phyloP scores from a whole-genome alignment of 2,329 filamentous ascomycete genomes.

The Fonsecaea pedrosoi region DNA sequence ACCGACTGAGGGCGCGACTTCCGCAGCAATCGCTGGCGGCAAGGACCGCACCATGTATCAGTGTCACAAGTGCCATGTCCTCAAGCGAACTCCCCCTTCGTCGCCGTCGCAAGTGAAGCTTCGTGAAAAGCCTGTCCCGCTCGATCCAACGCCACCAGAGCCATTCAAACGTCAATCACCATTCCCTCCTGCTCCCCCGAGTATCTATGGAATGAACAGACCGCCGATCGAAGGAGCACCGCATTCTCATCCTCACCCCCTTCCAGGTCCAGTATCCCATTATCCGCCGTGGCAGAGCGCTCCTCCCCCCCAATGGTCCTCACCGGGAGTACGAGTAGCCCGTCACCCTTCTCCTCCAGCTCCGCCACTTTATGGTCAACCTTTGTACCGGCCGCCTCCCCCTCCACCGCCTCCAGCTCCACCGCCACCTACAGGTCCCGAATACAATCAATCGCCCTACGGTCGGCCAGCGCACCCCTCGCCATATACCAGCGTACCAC shows the following conservation, averaged over 20 bases:
- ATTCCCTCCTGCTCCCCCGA: constrained; percentile 45
- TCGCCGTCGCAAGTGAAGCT: constrained; percentile 39
- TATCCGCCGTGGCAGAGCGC: constrained; percentile 35
- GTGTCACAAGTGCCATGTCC: constrained; percentile 74
- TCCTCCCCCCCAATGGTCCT: constrained; percentile 41
- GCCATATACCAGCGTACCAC: constrained; percentile 20
- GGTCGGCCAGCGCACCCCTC: constrained; percentile 28
- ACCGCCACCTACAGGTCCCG: constrained; percentile 17
- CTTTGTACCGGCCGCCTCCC: constrained; percentile 25
- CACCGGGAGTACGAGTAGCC: constrained; percentile 57
- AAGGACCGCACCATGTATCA: constrained; percentile 61
- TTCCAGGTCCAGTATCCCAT: constrained; percentile 28
- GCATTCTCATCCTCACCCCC: constrained; percentile 29
- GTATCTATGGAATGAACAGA: constrained; percentile 39
- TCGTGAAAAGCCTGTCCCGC: constrained; percentile 40
- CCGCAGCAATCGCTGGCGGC: constrained; percentile 40
- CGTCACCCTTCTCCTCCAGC: constrained; percentile 47
- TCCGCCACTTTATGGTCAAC: constrained; percentile 44
- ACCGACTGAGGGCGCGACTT: constrained; percentile 38
- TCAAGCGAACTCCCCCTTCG: constrained; percentile 47
- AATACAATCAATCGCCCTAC: constrained; percentile 29
- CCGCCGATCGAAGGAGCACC: constrained; percentile 24
- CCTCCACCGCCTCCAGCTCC: constrained; percentile 7
- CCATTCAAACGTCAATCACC: constrained; percentile 41
- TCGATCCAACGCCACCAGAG: constrained; percentile 41